Evolutionary conservation across 2,329 filamentous ascomycete genomes (phyloP), one percentile per base, ranked within the genome.

Genomic region (Ophiostoma australiae): DNA sequence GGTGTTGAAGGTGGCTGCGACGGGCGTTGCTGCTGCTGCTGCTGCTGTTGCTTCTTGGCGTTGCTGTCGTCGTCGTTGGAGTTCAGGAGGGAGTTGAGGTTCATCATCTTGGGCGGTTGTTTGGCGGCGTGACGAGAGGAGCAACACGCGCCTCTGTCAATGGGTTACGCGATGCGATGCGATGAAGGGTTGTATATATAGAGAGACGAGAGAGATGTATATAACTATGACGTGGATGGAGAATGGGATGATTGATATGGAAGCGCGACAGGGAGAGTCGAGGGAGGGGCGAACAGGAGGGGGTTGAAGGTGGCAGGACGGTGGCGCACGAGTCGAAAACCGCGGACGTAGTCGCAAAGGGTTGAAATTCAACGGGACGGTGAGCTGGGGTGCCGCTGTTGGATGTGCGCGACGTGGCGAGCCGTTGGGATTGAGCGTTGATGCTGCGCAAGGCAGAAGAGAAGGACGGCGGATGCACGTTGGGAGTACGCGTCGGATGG

Each of bases 21-120:
- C 23, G 8, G 58, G 11, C n/a, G 70, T 61, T 37, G 73, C 73
- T 69, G 72, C 74, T 70, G 69, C 3, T 58, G 79, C 11, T 37
- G 73, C 73, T 69, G 72, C 74, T 70, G 69, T 1, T 58, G 79
- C 11, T 31, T 35, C 72, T 76, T 39, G 77, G 75, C 78, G 10
- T 69, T 75, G 71, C 63, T 73, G 74, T 70, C 70, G 78, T 77
- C 82, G 73, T 85, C 85, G 48, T 83, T 81, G 31, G 82, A 80
- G 77, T 87, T 88, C 67, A 88, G 79, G 75, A 89, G 84, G 20
- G 82, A 82, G 73, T 81, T 79, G 71, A 87, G 81, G 80, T 87
- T 84, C 85, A 87, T 80, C 71, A 74, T 78, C 74, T 70, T 72
- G 72, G 69, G 69, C 83, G 70, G 71, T 8, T 48, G 67, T 13